A percentile compares a stretch with the other conserved stretches of the same genome.
phyloP scores from a whole-genome alignment of 768 basidiomycete species.

The Mycena alexandri region DNA sequence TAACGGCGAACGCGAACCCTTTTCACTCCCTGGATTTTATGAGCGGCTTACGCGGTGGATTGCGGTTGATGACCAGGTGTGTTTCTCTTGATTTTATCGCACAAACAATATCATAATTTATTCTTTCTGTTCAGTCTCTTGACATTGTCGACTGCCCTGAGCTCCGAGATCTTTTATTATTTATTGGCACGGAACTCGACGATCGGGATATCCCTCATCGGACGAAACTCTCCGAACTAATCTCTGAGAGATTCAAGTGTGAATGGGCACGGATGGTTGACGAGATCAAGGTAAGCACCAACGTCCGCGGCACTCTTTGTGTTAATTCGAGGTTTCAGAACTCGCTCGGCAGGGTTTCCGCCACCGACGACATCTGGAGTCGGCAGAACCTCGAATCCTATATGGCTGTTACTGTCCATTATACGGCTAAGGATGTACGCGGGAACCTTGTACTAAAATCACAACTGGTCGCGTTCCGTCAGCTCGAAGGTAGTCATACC shows the following conservation, averaged over 20 bases:
- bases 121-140: slow-evolving; percentile 1
- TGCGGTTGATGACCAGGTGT: slow-evolving; percentile 18
- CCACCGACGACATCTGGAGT: slow-evolving; percentile 53
- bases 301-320: too few relatives aligned
- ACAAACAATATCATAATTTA: too few relatives aligned
- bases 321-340: background rate
- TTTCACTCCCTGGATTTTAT: slow-evolving; percentile 17
- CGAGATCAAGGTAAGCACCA: slow-evolving; percentile 11
- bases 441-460: slow-evolving; percentile 40
- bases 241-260: background rate
- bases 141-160: slow-evolving; percentile 9
- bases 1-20: slow-evolving; percentile 3
- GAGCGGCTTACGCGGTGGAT: slow-evolving; percentile 9
- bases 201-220: slow-evolving; percentile 16
- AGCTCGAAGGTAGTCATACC: slow-evolving; percentile 47
- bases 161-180: slow-evolving; percentile 2
- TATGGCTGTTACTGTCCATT: slow-evolving; percentile 52
- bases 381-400: slow-evolving; percentile 41
- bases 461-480: slow-evolving; percentile 47
- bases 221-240: slow-evolving; percentile 6
- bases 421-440: slow-evolving; percentile 30
- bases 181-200: slow-evolving; percentile 13
- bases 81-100: too few relatives aligned
- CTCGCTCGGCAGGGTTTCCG: background rate
- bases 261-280: slow-evolving; percentile 12